phyloP scores from a whole-genome alignment of 192 early-diverging fungal genomes.

The Radiomyces spectabilis region DNA sequence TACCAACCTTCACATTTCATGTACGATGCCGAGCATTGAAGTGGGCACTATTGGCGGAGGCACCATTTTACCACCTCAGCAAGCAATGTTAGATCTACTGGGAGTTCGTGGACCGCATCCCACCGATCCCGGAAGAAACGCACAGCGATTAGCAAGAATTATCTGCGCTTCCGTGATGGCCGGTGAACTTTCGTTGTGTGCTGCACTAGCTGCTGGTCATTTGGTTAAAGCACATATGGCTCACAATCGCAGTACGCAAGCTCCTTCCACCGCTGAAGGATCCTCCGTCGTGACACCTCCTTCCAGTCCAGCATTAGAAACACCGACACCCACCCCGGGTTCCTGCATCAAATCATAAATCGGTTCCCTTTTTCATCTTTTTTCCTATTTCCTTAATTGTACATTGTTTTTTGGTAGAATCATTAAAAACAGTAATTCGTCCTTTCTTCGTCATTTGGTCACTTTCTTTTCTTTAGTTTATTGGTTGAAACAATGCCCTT shows the following conservation, averaged over 20 bases:
- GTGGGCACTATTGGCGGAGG: slow-evolving; percentile 93
- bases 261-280: slow-evolving; percentile 2
- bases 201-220: slow-evolving; percentile 84
- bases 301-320: no score
- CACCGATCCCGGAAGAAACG: slow-evolving; percentile 77
- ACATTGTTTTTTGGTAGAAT: no score
- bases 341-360: slow-evolving; percentile 7
- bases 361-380: no score
- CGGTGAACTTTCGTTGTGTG: slow-evolving; percentile 80
- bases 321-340: neutral
- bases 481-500: no score
- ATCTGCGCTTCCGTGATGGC: slow-evolving; percentile 89
- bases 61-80: slow-evolving; percentile 75
- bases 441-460: no score
- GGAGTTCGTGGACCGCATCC: slow-evolving; percentile 79
- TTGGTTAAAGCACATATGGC: slow-evolving; percentile 85
- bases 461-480: no score
- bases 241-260: slow-evolving; percentile 65
- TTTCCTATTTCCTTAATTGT: no score
- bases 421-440: no score
- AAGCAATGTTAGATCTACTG: slow-evolving; percentile 81
- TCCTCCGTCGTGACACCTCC: neutral
- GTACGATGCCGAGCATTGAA: slow-evolving; percentile 91
- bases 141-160: slow-evolving; percentile 77
- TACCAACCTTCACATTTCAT: slow-evolving; percentile 79